Conservation (phyloP, 768 basidiomycete species). For the Suillus weaverae region DNA sequence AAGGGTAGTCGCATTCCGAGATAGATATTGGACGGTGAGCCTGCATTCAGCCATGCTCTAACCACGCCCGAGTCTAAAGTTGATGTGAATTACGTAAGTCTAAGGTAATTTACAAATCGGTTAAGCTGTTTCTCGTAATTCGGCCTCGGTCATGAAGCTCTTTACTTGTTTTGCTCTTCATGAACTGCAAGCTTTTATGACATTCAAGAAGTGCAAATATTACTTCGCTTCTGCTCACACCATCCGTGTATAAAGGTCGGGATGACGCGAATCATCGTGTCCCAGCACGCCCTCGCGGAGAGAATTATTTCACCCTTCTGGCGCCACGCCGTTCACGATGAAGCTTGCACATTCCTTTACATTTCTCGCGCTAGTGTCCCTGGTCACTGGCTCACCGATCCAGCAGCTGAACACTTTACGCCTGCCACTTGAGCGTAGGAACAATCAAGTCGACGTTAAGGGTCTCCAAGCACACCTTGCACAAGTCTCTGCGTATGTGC, state of each 20-base stretch:
- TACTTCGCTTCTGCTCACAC: not conserved
- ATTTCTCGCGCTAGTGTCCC: constrained; percentile 16
- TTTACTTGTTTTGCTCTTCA: too few species aligned
- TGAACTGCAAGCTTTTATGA: not conserved
- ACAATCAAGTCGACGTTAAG: constrained; percentile 1
- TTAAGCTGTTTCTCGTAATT: not conserved
- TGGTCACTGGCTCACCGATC: constrained; percentile 13
- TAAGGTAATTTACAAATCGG: too few species aligned
- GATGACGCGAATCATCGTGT: not conserved
- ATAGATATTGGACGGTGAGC: too few species aligned
- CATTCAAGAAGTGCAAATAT: not conserved
- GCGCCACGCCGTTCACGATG: constrained; percentile 17
- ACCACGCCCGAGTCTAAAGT: too few species aligned
- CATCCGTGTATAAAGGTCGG: not conserved
- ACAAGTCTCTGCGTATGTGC: constrained; percentile 18
- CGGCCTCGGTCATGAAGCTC: constrained; percentile 1
- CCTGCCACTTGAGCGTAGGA: constrained; percentile 25
- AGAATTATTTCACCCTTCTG: not conserved
- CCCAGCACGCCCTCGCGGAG: not conserved
- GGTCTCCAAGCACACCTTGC: constrained; percentile 18
- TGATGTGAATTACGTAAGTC: too few species aligned
- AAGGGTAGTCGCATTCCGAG: too few species aligned
- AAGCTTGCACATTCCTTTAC: constrained; percentile 13
- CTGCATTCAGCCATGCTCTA: too few species aligned
- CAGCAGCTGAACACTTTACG: constrained; percentile 9